Evolutionary conservation across 2,329 filamentous ascomycete species (phyloP), one percentile per base, ranked within the genome.

Genomic region (Fusarium aywerte): DNA sequence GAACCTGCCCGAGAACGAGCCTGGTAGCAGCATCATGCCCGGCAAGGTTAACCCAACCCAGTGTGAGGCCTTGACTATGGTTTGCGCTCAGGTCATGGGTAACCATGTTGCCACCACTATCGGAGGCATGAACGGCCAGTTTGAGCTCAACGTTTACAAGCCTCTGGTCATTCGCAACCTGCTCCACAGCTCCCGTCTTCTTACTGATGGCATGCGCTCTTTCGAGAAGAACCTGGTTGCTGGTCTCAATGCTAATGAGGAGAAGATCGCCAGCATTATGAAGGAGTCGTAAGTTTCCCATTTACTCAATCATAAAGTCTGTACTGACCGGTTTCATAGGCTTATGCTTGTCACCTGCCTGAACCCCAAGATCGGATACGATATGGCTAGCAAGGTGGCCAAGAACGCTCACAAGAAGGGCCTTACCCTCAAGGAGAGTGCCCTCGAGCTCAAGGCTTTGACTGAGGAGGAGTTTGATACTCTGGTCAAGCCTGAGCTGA

Each of bases 351-450:
- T 98, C 33, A 99, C 96, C 69, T 97, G 95, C 85, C 86, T 98
- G 67, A 97, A 97, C 86, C 93, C 94, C 72, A 92, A 97, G 80
- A 97, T 98, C 77, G 95, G 94, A 62, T 97, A 97, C 81, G 94
- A 97, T 78, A 96, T 96, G 92, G 94, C 94, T 51, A 93, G 90
- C 81, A 97, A 97, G 85, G 94, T 97, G 23, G 94, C 94, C 76
- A 97, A 97, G 90, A 96, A 99, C 77, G 96, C 96, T 16, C 96
- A 99, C 85, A 97, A 97, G 88, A 98, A 98, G 88, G 93, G 93
- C 32, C 82, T 95, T 50, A 97, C 93, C 23, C 87, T 99, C 60
- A 97, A 97, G 86, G 83, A 97, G 82, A 95, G 91, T 75, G 95
- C 96, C 20, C 89, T 98, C 85, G 92, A 98, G 85, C 87, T 99